Conservation (phyloP, 225 moss, liverwort and hornwort species). For the Polytrichum formosum region DNA sequence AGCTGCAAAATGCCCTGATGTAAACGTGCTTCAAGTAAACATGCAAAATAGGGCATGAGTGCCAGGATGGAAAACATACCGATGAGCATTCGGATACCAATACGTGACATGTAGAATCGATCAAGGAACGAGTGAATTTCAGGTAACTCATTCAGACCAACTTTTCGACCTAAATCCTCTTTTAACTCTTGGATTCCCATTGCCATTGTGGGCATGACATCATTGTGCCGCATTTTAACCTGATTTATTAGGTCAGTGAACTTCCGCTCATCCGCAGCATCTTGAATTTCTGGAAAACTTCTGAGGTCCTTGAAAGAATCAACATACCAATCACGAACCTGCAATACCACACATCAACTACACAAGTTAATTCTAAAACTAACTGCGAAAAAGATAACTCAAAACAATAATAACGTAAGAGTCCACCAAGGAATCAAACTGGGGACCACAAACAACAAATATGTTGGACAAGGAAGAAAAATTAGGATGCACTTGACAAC, state of each 20-base stretch:
- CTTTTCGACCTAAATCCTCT: constrained; percentile 72
- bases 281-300: constrained; percentile 68
- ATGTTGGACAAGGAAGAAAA: too few species aligned
- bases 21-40: too few species aligned
- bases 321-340: constrained; percentile 94
- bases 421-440: too few species aligned
- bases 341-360: background rate
- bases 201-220: constrained; percentile 96
- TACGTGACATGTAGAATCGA: constrained; percentile 87
- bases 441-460: too few species aligned
- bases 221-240: constrained; percentile 86
- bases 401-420: too few species aligned
- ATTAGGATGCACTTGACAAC: too few species aligned
- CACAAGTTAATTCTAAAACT: too few species aligned
- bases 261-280: constrained; percentile 59
- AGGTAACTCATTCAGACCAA: constrained; percentile 83
- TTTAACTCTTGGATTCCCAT: constrained; percentile 95
- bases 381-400: too few species aligned
- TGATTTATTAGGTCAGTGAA: constrained; percentile 75
- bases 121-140: constrained; percentile 93
- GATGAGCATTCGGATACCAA: constrained; percentile 92
- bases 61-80: constrained; percentile 29
- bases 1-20: too few species aligned
- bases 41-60: too few species aligned
- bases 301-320: constrained; percentile 85